These are phyloP conservation scores for Lactarius tabidus DNA, from an alignment of 768 basidiomycete genomes.

Conservation along the genomic window DNA sequence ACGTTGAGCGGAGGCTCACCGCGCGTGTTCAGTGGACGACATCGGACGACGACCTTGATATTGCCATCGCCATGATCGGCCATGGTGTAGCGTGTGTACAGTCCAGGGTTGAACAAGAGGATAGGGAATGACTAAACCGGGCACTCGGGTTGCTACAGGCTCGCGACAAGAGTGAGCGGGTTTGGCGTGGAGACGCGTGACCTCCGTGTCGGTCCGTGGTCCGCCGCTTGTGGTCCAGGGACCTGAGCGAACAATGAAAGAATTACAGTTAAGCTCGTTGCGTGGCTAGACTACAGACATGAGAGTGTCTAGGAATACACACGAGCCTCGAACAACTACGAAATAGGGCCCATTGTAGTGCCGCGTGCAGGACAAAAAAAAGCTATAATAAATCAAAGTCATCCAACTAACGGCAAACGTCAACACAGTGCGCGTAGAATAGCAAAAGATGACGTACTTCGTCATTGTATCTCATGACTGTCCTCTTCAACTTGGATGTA, in stretches of 20 bases:
- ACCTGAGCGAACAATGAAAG: neutral
- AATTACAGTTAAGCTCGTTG: neutral
- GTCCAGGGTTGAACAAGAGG: conserved; percentile 4
- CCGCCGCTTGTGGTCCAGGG: neutral
- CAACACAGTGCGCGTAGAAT: conserved; percentile 16
- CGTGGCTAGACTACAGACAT: neutral
- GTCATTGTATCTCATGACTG: conserved; percentile 94
- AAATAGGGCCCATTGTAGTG: neutral
- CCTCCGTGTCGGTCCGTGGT: neutral
- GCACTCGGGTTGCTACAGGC: neutral
- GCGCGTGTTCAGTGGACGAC: conserved; percentile 92
- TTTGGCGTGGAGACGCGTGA: conserved; percentile 11
- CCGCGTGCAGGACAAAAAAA: neutral
- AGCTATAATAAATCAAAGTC: conserved; percentile 81
- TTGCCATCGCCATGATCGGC: conserved; percentile 79
- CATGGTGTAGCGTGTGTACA: conserved; percentile 40
- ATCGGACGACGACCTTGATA: conserved; percentile 93
- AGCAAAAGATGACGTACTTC: conserved; percentile 49
- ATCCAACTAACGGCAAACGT: conserved; percentile 60
- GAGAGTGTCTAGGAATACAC: neutral
- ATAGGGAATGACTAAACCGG: neutral
- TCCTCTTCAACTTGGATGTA: conserved; percentile 93
- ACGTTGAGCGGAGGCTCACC: conserved; percentile 49
- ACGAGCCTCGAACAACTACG: conserved; percentile 1
- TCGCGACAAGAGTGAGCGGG: neutral